Percentiles rank a stretch among this genome's conserved stretches.
Conservation (phyloP, 352 stramenopile genomes). For the Albugo laibachii region DNA sequence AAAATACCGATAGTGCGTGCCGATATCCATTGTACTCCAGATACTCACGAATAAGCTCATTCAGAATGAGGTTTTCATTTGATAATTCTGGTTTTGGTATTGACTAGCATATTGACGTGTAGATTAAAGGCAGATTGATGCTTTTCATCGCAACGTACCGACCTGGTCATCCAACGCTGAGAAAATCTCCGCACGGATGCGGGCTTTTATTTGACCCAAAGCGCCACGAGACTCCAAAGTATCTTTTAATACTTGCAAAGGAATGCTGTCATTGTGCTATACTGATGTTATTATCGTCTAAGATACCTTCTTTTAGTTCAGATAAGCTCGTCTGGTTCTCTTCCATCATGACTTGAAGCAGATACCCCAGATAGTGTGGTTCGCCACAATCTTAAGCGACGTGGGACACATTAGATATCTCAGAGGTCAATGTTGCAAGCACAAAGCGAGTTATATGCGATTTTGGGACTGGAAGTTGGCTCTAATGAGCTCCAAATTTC, state of each 20-base stretch:
- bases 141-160: not conserved
- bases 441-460: slow-evolving; percentile 38
- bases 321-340: slow-evolving; percentile 16
- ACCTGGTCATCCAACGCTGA: slow-evolving; percentile 65
- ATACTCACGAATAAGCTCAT: slow-evolving; percentile 89
- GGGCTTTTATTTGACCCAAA: slow-evolving; percentile 65
- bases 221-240: slow-evolving; percentile 52
- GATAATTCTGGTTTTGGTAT: slow-evolving; percentile 59
- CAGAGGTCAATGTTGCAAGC: not conserved
- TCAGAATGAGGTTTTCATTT: slow-evolving; percentile 88
- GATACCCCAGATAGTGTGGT: no score
- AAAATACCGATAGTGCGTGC: slow-evolving; percentile 73
- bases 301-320: slow-evolving; percentile 34
- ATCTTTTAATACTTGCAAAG: slow-evolving; percentile 48
- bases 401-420: no score
- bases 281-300: not conserved
- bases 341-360: slow-evolving; percentile 1
- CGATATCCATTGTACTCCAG: slow-evolving; percentile 87
- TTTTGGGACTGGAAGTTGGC: slow-evolving; percentile 47
- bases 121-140: not conserved
- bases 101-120: slow-evolving; percentile 4
- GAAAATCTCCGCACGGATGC: slow-evolving; percentile 73
- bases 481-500: slow-evolving; percentile 42
- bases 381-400: no score
- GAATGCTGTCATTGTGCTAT: not conserved